A percentile compares a stretch with the other conserved stretches of the same genome.
phyloP scores from a whole-genome alignment of 148 eudicot species.

The Camellia japonica region DNA sequence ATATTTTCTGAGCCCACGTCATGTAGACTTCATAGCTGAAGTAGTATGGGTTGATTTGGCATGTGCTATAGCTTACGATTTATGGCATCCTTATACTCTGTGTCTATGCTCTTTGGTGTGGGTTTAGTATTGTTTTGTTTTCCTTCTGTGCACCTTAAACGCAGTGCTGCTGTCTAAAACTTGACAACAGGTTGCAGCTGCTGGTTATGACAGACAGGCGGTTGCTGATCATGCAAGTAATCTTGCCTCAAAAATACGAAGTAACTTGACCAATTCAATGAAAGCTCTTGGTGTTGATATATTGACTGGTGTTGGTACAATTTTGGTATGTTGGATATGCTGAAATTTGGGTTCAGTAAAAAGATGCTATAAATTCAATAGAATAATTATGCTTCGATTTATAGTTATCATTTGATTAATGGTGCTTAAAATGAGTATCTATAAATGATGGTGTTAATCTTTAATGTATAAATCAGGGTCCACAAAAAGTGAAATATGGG shows the following conservation, averaged over 20 bases:
- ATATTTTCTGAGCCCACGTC: not conserved
- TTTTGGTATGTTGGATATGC: constrained; percentile 57
- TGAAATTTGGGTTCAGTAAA: not conserved
- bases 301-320: constrained; percentile 84
- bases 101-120: not conserved
- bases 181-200: constrained; percentile 81
- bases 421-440: not conserved
- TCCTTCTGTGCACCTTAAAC: not conserved
- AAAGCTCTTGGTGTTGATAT: constrained; percentile 96
- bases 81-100: not conserved
- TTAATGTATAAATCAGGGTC: constrained; percentile 60
- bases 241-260: constrained; percentile 89
- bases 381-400: not conserved
- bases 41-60: not conserved
- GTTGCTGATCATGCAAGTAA: constrained; percentile 97
- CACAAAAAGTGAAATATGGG: constrained; percentile 60
- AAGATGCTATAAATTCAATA: not conserved
- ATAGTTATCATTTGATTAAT: not conserved
- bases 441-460: not conserved
- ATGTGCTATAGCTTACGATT: not conserved
- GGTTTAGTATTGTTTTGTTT: not conserved
- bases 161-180: constrained; percentile 7
- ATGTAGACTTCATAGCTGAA: not conserved
- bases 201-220: constrained; percentile 91
- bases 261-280: constrained; percentile 79